Evolutionary conservation across 257 asterid genomes (phyloP).

Genomic region (Gentiana straminea): DNA sequence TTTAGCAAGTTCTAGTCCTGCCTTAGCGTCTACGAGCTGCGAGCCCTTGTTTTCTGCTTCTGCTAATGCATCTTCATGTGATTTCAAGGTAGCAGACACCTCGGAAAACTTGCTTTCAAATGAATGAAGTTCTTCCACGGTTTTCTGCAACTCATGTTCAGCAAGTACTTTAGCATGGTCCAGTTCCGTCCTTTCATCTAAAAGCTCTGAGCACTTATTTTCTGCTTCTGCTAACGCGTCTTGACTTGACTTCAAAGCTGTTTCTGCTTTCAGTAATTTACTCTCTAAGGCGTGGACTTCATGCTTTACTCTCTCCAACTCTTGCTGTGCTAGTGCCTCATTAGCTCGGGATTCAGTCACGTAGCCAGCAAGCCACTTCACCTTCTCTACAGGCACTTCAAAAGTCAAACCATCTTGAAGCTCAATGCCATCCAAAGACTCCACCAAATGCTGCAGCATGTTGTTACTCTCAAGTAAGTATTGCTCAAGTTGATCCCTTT

Average conservation of each 20-base stretch:
- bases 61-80: conserved; percentile 19
- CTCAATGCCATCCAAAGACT: conserved; percentile 51
- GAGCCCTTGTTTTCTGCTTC: conserved; percentile 14
- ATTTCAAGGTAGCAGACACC: conserved; percentile 28
- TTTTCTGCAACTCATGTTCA: conserved; percentile 58
- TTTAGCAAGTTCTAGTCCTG: conserved; percentile 12
- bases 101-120: conserved; percentile 44
- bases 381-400: conserved; percentile 61
- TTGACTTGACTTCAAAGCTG: conserved; percentile 35
- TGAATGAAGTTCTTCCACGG: conserved; percentile 40
- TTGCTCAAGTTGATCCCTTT: conserved; percentile 53
- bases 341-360: conserved; percentile 40
- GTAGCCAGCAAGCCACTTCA: conserved; percentile 51
- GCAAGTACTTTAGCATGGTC: conserved; percentile 42
- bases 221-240: conserved; percentile 51
- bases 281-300: conserved; percentile 36
- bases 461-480: conserved; percentile 60
- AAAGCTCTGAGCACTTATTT: conserved; percentile 36
- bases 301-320: conserved; percentile 44
- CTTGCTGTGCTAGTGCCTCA: conserved; percentile 42
- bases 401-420: conserved; percentile 40
- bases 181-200: conserved; percentile 59
- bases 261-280: conserved; percentile 42
- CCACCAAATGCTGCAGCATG: conserved; percentile 52
- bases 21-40: conserved; percentile 13